Conservation (phyloP, 805 yeast genomes). For the Candida taoyuanica region DNA sequence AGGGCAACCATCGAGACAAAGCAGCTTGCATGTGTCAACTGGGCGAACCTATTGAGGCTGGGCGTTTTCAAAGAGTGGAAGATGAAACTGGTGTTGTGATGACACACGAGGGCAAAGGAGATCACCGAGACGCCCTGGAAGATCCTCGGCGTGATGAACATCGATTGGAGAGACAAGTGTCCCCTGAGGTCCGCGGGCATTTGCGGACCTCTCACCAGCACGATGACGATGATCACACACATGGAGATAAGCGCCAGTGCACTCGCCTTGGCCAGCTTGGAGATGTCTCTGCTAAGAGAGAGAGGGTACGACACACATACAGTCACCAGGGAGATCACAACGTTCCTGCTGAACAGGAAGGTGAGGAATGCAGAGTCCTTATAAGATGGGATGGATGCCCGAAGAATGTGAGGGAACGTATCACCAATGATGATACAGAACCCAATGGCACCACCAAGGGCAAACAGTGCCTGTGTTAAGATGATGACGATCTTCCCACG, state of each 20-base stretch:
- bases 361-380: constrained; percentile 34
- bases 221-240: constrained; percentile 71
- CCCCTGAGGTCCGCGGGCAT: constrained; percentile 47
- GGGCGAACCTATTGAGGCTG: constrained; percentile 67
- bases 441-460: constrained; percentile 92
- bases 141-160: constrained; percentile 56
- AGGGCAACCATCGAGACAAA: constrained; percentile 77
- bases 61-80: constrained; percentile 79
- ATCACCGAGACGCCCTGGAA: constrained; percentile 93
- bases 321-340: constrained; percentile 68
- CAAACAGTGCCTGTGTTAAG: constrained; percentile 79
- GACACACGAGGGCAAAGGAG: constrained; percentile 93
- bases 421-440: constrained; percentile 94
- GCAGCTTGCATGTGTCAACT: constrained; percentile 80
- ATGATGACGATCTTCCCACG: constrained; percentile 64
- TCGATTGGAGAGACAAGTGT: constrained; percentile 36
- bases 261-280: constrained; percentile 80
- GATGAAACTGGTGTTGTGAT: constrained; percentile 88
- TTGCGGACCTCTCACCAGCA: constrained; percentile 69
- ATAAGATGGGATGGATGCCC: constrained; percentile 52
- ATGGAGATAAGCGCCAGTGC: constrained; percentile 83
- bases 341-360: constrained; percentile 59
- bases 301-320: constrained; percentile 76
- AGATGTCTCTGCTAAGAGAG: constrained; percentile 74
- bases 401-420: constrained; percentile 84